Conservation (phyloP, 768 basidiomycete genomes). For the Lactarius hengduanensis region DNA sequence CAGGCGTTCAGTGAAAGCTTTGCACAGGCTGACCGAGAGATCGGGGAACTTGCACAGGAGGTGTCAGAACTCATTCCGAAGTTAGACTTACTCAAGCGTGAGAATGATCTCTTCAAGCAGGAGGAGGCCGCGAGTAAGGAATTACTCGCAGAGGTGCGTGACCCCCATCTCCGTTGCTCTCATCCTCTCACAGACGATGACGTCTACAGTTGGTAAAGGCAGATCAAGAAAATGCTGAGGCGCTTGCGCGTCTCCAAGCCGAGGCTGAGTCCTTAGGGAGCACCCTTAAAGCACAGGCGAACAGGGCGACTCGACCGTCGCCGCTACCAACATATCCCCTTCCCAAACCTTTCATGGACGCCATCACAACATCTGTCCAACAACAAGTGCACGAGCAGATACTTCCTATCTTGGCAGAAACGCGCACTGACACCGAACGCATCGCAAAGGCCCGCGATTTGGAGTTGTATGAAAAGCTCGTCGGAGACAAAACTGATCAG, state of each 20-base stretch:
- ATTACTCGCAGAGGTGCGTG: conserved; percentile 31
- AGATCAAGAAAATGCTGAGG: conserved; percentile 18
- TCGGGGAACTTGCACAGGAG: conserved; percentile 25
- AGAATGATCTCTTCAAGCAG: conserved; percentile 13
- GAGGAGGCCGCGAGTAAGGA: conserved; percentile 30
- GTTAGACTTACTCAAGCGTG: conserved; percentile 15
- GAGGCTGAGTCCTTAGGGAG: conserved; percentile 10
- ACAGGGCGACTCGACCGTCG: neutral
- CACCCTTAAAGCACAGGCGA: conserved; percentile 12
- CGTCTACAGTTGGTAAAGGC: conserved; percentile 22
- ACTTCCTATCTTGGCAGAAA: conserved; percentile 10
- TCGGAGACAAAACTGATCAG: conserved; percentile 19
- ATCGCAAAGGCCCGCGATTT: conserved; percentile 11
- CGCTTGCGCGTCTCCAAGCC: conserved; percentile 15
- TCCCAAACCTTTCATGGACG: conserved; percentile 12
- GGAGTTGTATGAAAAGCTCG: conserved; percentile 24
- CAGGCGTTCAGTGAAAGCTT: conserved; percentile 11
- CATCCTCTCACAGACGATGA: neutral
- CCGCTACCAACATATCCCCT: conserved; percentile 1
- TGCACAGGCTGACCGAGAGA: conserved; percentile 20
- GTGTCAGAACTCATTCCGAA: conserved; percentile 19
- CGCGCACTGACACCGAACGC: conserved; percentile 9
- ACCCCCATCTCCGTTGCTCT: neutral
- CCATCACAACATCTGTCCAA: conserved; percentile 11
- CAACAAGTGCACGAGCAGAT: conserved; percentile 18